Base-by-base conservation (phyloP, 768 basidiomycete genomes). In the Boletus huronensis region DNA sequence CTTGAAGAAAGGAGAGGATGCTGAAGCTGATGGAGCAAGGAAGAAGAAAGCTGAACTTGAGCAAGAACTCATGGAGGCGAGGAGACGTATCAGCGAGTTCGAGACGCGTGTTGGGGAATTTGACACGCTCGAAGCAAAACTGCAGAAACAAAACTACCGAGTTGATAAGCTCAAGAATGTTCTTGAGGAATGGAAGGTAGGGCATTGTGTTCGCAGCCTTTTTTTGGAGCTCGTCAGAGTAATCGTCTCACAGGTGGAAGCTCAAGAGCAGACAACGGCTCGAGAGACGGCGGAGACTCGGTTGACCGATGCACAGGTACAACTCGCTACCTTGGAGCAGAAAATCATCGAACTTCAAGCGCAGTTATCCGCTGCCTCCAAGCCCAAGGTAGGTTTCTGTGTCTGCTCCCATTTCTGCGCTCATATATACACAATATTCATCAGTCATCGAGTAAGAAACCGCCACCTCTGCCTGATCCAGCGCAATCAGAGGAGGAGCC, bases 1-100 rank as follows among this genome's bases (percentile, higher is more conserved):
- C 26, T 68, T 88, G 17, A 89, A 90, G 62, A 82, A 73, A 26
- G 83, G 81, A 45, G 86, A 82, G 44, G 82, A 78, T 11, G 79
- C 74, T 17, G 83, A 87, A 31, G 73, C 78, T 9, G 87, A 85
- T 49, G 67, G 71, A 6, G 70, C 78, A 48, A 77, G 82, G 39
- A 84, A 82, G 63, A 72, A 75, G 52, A 79, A 80, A 10, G 71
- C 77, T 10, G 79, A 83, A 31, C 73, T 89, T 11, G 84, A 90
- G 53, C 69, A 79, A 3, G 71, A 81, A 52, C 72, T 83, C 16
- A 72, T 74, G 51, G 78, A 81, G 36, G 67, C 84, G 8, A 75
- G 78, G 59, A 56, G 52, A 17, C 68, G 62, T 25, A 57, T 75
- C 21, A 58, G 59, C 28, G 71, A 73, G 28, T 53, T 66, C 17